A percentile compares a stretch with the other conserved stretches of the same genome.
phyloP scores from a whole-genome alignment of 495 filamentous ascomycete genomes.

The Aspergillus sparsus region DNA sequence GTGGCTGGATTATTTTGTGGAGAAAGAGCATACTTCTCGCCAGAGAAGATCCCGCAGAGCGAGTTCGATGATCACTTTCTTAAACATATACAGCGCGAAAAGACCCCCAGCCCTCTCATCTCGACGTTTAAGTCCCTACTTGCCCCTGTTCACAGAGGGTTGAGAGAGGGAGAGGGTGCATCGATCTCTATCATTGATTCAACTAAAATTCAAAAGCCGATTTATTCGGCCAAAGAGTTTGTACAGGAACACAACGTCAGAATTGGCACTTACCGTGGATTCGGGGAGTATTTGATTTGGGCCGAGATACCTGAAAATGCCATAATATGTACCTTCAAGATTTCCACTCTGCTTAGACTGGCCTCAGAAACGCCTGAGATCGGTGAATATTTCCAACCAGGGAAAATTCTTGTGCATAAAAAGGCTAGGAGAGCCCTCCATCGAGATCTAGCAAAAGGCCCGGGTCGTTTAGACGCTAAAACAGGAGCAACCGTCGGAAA shows the following conservation, averaged over 20 bases:
- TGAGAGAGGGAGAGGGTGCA: slow-evolving; percentile 30
- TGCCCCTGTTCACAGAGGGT: slow-evolving; percentile 37
- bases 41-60: slow-evolving; percentile 16
- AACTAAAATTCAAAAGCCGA: slow-evolving; percentile 21
- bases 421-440: slow-evolving; percentile 11
- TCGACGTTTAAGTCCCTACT: slow-evolving; percentile 31
- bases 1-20: slow-evolving; percentile 32
- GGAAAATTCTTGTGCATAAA: slow-evolving; percentile 8
- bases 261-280: slow-evolving; percentile 29
- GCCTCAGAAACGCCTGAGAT: slow-evolving; percentile 24
- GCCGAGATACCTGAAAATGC: slow-evolving; percentile 23
- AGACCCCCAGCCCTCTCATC: slow-evolving; percentile 34
- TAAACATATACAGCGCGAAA: slow-evolving; percentile 29
- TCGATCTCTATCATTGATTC: slow-evolving; percentile 37
- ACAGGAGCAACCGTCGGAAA: slow-evolving; percentile 22
- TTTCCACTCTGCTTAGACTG: slow-evolving; percentile 25
- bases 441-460: slow-evolving; percentile 3
- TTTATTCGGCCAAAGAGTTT: slow-evolving; percentile 31
- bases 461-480: slow-evolving; percentile 13
- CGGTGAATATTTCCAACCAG: slow-evolving; percentile 30
- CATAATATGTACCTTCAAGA: slow-evolving; percentile 32
- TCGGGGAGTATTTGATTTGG: slow-evolving; percentile 42
- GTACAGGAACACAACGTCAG: slow-evolving; percentile 24
- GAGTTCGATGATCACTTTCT: slow-evolving; percentile 28
- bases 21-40: slow-evolving; percentile 12